A percentile compares a stretch with the other conserved stretches of the same genome.
Evolutionary conservation across 768 basidiomycete species (phyloP).

Genomic region (Polyporus arcularius): DNA sequence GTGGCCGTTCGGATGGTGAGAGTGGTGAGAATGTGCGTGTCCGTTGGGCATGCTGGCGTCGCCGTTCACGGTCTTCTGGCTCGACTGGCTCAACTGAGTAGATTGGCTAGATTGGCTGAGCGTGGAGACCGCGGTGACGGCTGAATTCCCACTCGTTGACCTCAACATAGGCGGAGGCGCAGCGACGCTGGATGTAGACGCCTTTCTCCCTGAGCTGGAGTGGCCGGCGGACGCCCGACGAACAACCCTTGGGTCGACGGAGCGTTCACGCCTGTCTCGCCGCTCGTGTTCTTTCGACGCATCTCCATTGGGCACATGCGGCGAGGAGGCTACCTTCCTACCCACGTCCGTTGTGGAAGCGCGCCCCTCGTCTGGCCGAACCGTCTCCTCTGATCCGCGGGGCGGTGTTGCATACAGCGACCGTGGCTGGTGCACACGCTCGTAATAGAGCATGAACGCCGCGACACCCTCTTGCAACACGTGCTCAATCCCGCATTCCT

Average conservation of each 20-base stretch:
- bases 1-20: neutral
- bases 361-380: constrained; percentile 46
- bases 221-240: constrained; percentile 24
- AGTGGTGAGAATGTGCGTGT: constrained; percentile 6
- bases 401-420: constrained; percentile 29
- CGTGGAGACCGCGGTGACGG: constrained; percentile 1
- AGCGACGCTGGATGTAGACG: neutral
- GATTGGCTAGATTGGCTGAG: neutral
- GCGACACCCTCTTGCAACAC: constrained; percentile 77
- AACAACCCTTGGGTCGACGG: constrained; percentile 25
- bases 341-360: neutral
- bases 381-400: constrained; percentile 64
- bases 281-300: constrained; percentile 42
- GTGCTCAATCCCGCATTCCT: constrained; percentile 71
- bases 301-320: constrained; percentile 20
- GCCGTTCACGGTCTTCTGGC: constrained; percentile 3
- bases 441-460: constrained; percentile 94
- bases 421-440: constrained; percentile 50
- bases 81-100: neutral
- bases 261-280: constrained; percentile 15
- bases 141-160: constrained; percentile 18
- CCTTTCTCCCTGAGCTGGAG: neutral
- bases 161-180: constrained; percentile 4
- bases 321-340: neutral
- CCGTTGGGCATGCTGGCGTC: constrained; percentile 2